Base-by-base conservation (phyloP, 1,139 yeast species). In the Suhomyces bribrorum region DNA sequence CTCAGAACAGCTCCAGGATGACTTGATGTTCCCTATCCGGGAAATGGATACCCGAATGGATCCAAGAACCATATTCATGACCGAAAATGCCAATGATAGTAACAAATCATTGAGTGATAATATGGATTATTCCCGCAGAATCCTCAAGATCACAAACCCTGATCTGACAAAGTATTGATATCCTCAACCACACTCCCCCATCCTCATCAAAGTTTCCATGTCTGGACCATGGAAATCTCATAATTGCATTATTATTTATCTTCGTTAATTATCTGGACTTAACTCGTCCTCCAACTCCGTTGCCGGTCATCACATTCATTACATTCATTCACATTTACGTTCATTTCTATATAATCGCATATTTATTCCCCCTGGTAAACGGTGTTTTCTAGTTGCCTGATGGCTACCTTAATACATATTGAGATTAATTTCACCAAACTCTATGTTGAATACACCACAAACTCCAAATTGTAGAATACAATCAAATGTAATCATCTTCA, bases 41-140 rank as follows among this genome's bases (percentile, higher is more conserved):
- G 82, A 81, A 43, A 77, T 83, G 36, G 94, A 86, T 55, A 81
- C 81, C 46, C 67, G 89, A 31, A 60, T 84, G 42, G 90, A 85
- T 48, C 88, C 90, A 3, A 68, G 71, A 26, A 78, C 80, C 32
- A 72, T 83, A 73, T 80, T 81, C 56, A 62, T 74, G 64, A 80
- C 66, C 50, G 23, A 20, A 20, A 31, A 23, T 25, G 73, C 71
- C 42, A 78, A 76, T 52, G 75, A 73, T 41, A 80, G 88, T 14
- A 67, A 74, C 40, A 70, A 78, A 46, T 77, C 86, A n/a, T 63
- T 86, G 40, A 84, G 81, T 27, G 95, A 86, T 57, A 84, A 85
- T 46, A 67, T 73, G 42, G 94, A 86, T 57, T 86, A 86, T 58
- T 79, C 87, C 6, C 68, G 95, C 42, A 74, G 81, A 46, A 83